These are phyloP conservation scores for Maudiozyma turicensis DNA, from an alignment of 805 yeast species.

Conservation along the genomic window DNA sequence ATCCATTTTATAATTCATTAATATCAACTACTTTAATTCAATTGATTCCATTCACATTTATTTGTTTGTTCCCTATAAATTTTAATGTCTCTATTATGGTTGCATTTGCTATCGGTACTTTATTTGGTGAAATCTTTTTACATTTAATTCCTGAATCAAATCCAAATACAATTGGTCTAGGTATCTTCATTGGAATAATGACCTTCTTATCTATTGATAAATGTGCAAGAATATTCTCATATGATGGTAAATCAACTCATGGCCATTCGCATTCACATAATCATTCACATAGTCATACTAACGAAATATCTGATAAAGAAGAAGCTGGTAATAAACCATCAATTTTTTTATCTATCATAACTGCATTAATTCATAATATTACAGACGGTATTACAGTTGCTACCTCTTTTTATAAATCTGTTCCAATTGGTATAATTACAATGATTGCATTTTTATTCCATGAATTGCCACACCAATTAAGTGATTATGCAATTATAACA, in stretches of 20 bases:
- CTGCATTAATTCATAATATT: conserved; percentile 65
- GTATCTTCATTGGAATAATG: conserved; percentile 52
- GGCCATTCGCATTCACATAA: conserved; percentile 24
- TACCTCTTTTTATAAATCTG: conserved; percentile 54
- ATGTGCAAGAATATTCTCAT: conserved; percentile 32
- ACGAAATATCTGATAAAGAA: conserved; percentile 15
- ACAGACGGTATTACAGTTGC: conserved; percentile 73
- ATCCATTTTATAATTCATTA: conserved; percentile 50
- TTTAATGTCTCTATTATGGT: not conserved
- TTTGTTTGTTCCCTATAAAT: conserved; percentile 42
- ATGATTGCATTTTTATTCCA: conserved; percentile 64
- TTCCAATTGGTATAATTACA: conserved; percentile 55
- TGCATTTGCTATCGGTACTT: conserved; percentile 67
- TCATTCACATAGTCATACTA: conserved; percentile 40
- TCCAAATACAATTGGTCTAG: conserved; percentile 37
- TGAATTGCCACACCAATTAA: conserved; percentile 75
- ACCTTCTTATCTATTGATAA: conserved; percentile 57
- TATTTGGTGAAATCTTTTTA: conserved; percentile 64
- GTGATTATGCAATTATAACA: conserved; percentile 66
- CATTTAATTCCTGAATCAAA: conserved; percentile 59
- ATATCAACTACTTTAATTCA: conserved; percentile 57
- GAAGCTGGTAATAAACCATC: conserved; percentile 28
- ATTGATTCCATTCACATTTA: conserved; percentile 51
- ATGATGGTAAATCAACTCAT: not conserved
- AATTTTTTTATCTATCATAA: conserved; percentile 56